A percentile compares a stretch with the other conserved stretches of the same genome.
Evolutionary conservation across 1,284 basidiomycete species (phyloP).

Genomic region (Phenoliferia sp.): DNA sequence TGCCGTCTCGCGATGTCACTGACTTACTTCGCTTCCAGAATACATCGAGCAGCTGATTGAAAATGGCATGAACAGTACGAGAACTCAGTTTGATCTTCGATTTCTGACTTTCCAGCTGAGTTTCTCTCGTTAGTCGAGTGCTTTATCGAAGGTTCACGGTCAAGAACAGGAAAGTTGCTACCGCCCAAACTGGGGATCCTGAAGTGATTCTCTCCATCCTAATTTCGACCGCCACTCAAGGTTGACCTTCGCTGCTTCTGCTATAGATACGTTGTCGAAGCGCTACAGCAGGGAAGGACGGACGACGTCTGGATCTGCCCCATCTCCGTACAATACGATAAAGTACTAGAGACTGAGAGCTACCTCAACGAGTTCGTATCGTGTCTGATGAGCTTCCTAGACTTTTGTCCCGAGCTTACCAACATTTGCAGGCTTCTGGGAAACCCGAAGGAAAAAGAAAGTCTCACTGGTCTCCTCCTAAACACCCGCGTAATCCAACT

Average conservation of each 20-base stretch:
- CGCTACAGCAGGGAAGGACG: conserved; percentile 35
- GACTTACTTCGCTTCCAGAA: conserved; percentile 29
- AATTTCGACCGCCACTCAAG: no score
- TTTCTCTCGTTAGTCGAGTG: conserved; percentile 14
- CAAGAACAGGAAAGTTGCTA: conserved; percentile 43
- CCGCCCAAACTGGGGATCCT: conserved; percentile 45
- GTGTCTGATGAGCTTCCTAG: not conserved
- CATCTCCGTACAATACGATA: conserved; percentile 44
- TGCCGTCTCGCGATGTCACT: no score
- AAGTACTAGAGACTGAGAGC: conserved; percentile 43
- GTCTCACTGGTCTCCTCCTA: conserved; percentile 40
- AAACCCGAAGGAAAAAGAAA: conserved; percentile 45
- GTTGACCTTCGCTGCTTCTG: no score
- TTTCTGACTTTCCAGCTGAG: not conserved
- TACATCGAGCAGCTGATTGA: conserved; percentile 43
- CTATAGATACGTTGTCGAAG: conserved; percentile 43
- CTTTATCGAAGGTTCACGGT: conserved; percentile 39
- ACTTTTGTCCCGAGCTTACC: not conserved
- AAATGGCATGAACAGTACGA: conserved; percentile 38
- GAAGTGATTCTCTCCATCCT: no score
- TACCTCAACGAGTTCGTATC: conserved; percentile 35
- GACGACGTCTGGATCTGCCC: conserved; percentile 43
- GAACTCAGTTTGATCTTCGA: not conserved
- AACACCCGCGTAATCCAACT: conserved; percentile 38
- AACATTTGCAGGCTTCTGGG: conserved; percentile 44